Evolutionary conservation across 176 grass and related monocot genomes (phyloP), one percentile per base, ranked within the genome.

Genomic region (Neostapfia colusana): DNA sequence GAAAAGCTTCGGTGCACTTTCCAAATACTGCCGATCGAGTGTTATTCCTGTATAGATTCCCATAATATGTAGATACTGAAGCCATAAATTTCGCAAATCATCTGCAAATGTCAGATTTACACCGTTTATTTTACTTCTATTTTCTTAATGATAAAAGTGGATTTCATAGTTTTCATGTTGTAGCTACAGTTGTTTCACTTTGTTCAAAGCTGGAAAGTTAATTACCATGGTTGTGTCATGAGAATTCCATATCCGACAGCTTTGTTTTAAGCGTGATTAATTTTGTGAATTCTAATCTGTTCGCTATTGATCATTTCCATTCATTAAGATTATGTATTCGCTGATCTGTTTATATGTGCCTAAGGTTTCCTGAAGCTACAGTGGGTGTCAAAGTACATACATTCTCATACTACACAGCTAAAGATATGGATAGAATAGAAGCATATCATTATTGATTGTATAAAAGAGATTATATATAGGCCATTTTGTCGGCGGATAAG

Each of bases 201-300:
- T 84, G 45, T 70, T 14, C 1, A 23, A 63, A 70, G 65, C 31
- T 71, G 36, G 12, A 70, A 71, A 45, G 4, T n/a, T n/a, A n/a
- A n/a, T n/a, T n/a, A n/a, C n/a, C n/a, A n/a, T n/a, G n/a, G n/a
- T 36, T 69, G 3, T 70, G 31, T 14, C 51, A 2, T 12, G 46
- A 24, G 70, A 63, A 69, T 59, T 60, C 34, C 8, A 63, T 54
- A 1, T 13, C 45, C 8, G 42, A 11, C 4, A 1, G 7, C 38
- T 42, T 21, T 50, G 24, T 76, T 63, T 42, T 3, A 48, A 23
- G 3, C 36, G 1, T 12, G 9, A 38, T 9, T 51, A 53, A 9
- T 64, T 59, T 53, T 31, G 36, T 51, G n/a, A 77, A 6, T 35
- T 10, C 10, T n/a, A 38, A 7, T 25, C 12, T 8, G n/a, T 11